Evolutionary conservation across 106 monocot species (phyloP), one percentile per base, ranked within the genome.

Genomic region (Dioscorea zingiberensis): DNA sequence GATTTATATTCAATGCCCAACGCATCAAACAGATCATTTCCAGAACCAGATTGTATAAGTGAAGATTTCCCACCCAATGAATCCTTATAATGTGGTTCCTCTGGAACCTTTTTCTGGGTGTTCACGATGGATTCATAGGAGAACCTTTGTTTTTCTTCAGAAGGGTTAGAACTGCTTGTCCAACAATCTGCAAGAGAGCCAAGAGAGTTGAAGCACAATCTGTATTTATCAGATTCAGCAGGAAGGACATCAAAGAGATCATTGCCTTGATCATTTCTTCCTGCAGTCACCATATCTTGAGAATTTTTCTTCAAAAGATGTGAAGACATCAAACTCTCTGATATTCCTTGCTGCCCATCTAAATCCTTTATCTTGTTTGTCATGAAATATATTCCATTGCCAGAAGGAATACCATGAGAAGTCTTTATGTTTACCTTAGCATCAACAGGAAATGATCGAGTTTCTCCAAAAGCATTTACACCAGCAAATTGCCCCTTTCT

Each of bases 11-110:
- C 69, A 62, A 79, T 24, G 19, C 88, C 91, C 66, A 95, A 70
- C 23, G 71, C 76, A 62, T 85, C 87, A 78, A 88, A 88, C n/a
- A 95, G 68, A 59, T 88, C 88, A 73, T 74, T 69, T 23, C 74
- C 81, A 28, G 68, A 68, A 59, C 48, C 30, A 44, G 45, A 23
- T 17, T 55, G 66, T 47, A 0, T n/a, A 64, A 62, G 8, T 38
- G 68, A 73, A 63, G 44, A 24, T 27, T 54, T 27, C 65, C 67
- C 27, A 45, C 15, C 46, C 21, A 45, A 38, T 6, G 10, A 38
- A 38, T 6, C 38, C 38, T 8, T 38, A 38, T 8, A 38, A 38
- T 10, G 10, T 38, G 38, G 38, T 38, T 38, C 38, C 4, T 13
- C 66, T 26, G 21, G n/a, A 16, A 19, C 8, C 18, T 2, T 4